These are phyloP conservation scores for Apiospora kogelbergensis DNA, from an alignment of 2,329 filamentous ascomycete genomes.

Conservation along the genomic window DNA sequence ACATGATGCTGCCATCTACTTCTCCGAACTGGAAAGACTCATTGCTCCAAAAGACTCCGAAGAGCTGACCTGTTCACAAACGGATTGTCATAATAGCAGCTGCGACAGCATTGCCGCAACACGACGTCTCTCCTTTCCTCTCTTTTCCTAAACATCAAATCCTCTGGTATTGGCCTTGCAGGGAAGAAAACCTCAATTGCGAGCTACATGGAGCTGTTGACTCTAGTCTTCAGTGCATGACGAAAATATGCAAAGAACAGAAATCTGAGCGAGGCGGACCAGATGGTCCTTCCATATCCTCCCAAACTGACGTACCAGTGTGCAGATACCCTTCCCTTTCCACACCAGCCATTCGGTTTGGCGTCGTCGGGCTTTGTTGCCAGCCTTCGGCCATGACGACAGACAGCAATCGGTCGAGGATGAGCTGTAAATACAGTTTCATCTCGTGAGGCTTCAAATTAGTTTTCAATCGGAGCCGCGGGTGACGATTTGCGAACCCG, in stretches of 20 bases:
- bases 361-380: slow-evolving; percentile 15
- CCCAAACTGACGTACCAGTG: slow-evolving; percentile 14
- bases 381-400: slow-evolving; percentile 27
- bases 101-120: background rate
- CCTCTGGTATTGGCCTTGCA: background rate
- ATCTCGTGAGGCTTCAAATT: slow-evolving; percentile 33
- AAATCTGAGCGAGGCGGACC: slow-evolving; percentile 45
- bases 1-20: background rate
- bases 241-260: slow-evolving; percentile 42
- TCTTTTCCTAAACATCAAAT: background rate
- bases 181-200: slow-evolving; percentile 25
- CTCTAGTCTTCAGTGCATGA: slow-evolving; percentile 29
- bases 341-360: slow-evolving; percentile 1
- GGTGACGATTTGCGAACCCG: slow-evolving; percentile 24
- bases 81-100: background rate
- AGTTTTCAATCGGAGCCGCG: slow-evolving; percentile 57
- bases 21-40: background rate
- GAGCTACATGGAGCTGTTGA: slow-evolving; percentile 24
- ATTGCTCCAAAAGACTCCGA: background rate
- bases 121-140: background rate
- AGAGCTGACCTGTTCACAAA: background rate
- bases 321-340: background rate
- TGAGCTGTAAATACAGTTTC: slow-evolving; percentile 11
- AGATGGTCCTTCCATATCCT: slow-evolving; percentile 16
- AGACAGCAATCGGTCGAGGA: slow-evolving; percentile 23